phyloP scores from a whole-genome alignment of 495 filamentous ascomycete species.

The Opeltia flavorubescens region DNA sequence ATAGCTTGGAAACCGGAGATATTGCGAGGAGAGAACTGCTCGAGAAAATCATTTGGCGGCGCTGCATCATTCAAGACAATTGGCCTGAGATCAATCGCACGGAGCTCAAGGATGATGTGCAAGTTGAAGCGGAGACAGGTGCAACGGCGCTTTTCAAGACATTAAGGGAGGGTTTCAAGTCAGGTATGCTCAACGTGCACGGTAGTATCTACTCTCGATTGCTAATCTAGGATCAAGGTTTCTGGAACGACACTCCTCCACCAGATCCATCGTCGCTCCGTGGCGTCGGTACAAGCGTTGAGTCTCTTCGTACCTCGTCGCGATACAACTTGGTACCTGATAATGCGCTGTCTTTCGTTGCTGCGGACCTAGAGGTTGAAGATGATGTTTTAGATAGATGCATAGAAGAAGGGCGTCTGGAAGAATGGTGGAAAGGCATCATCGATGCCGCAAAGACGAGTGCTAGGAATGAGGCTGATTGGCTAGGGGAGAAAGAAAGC shows the following conservation, averaged over 20 bases:
- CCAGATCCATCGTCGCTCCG: slow-evolving; percentile 9
- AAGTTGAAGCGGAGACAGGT: slow-evolving; percentile 29
- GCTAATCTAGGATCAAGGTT: slow-evolving; percentile 1
- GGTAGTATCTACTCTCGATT: background rate
- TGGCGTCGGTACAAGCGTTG: slow-evolving; percentile 12
- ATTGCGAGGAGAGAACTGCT: slow-evolving; percentile 38
- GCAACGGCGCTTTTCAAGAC: slow-evolving; percentile 37
- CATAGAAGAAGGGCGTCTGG: slow-evolving; percentile 44
- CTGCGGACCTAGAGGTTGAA: slow-evolving; percentile 39
- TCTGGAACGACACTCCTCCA: slow-evolving; percentile 7
- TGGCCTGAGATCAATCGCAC: slow-evolving; percentile 50
- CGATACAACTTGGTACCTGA: slow-evolving; percentile 7
- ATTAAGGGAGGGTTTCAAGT: slow-evolving; percentile 28
- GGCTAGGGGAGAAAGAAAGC: slow-evolving; percentile 6
- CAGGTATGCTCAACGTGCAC: slow-evolving; percentile 24
- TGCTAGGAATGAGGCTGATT: slow-evolving; percentile 10
- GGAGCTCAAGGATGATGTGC: slow-evolving; percentile 34
- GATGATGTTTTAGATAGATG: slow-evolving; percentile 33
- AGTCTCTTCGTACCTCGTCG: slow-evolving; percentile 12
- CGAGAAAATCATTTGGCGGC: slow-evolving; percentile 68
- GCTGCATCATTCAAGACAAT: slow-evolving; percentile 64
- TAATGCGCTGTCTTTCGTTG: slow-evolving; percentile 15
- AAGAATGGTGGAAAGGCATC: slow-evolving; percentile 44
- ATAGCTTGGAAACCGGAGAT: slow-evolving; percentile 32
- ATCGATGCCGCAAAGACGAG: slow-evolving; percentile 21